A percentile compares a stretch with the other conserved stretches of the same genome.
Conservation (phyloP, 1,284 basidiomycete species). For the Volvariella surrecta region DNA sequence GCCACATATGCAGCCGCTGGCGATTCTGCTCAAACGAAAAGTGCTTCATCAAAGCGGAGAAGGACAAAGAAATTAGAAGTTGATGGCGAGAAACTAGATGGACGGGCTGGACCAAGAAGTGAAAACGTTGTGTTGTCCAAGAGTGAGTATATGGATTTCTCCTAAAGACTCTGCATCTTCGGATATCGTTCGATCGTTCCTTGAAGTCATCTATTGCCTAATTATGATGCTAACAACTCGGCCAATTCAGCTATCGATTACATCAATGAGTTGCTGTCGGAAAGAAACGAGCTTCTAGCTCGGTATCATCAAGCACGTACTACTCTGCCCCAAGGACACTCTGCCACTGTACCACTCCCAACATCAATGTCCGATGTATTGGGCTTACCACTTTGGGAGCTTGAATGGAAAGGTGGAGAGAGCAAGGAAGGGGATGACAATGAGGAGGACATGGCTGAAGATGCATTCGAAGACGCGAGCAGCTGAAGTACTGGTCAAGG, state of each 20-base stretch:
- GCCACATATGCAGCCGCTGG: constrained; percentile 20
- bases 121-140: constrained; percentile 80
- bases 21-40: constrained; percentile 27
- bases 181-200: constrained; percentile 6
- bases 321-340: constrained; percentile 47
- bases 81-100: constrained; percentile 56
- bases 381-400: constrained; percentile 55
- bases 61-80: constrained; percentile 19
- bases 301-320: constrained; percentile 54
- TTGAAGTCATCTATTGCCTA: constrained; percentile 2
- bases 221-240: constrained; percentile 6
- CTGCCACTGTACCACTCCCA: constrained; percentile 30
- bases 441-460: constrained; percentile 34
- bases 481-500: not conserved
- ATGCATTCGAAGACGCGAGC: constrained; percentile 21
- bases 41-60: constrained; percentile 21
- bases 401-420: constrained; percentile 69
- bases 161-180: constrained; percentile 1
- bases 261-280: constrained; percentile 52
- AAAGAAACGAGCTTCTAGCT: constrained; percentile 44
- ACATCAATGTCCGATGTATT: constrained; percentile 9
- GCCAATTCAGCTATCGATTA: constrained; percentile 72
- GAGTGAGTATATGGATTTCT: constrained; percentile 42
- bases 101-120: constrained; percentile 75
- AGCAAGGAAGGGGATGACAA: constrained; percentile 39